These are phyloP conservation scores for Uronychia binucleata DNA, from an alignment of 73 alveolate genomes.

Conservation along the genomic window DNA sequence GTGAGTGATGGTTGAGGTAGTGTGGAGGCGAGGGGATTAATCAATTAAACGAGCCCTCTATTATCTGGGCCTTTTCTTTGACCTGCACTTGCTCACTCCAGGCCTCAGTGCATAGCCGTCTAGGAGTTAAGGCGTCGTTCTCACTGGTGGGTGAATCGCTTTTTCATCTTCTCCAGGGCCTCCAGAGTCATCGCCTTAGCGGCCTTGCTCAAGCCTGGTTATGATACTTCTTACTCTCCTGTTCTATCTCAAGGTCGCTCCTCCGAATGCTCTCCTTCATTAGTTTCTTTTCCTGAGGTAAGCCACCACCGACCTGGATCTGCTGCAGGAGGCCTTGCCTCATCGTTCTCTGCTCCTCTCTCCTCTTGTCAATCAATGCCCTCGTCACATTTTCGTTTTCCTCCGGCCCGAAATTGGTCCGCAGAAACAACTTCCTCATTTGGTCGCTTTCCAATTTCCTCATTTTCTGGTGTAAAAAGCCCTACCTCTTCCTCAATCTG, in stretches of 20 bases:
- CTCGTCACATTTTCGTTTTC: conserved; percentile 5
- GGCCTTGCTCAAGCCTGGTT: background rate
- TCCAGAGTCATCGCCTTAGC: background rate
- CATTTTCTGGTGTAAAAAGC: background rate
- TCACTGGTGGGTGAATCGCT: background rate
- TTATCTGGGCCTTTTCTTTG: background rate
- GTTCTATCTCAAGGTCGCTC: background rate
- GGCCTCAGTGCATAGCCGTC: background rate
- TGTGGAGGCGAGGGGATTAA: background rate
- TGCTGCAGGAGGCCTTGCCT: conserved; percentile 13
- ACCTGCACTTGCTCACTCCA: background rate
- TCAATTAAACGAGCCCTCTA: background rate
- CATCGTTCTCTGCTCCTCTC: background rate
- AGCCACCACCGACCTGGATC: background rate
- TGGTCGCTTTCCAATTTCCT: background rate
- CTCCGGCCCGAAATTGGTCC: conserved; percentile 39
- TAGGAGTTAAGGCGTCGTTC: background rate
- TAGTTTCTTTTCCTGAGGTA: background rate
- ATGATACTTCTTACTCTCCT: background rate
- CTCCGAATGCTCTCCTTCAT: background rate
- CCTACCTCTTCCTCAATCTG: conserved; percentile 16
- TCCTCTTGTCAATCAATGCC: background rate
- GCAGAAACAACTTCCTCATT: conserved; percentile 3
- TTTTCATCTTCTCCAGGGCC: background rate
- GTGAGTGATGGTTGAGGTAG: background rate